Base-by-base conservation (phyloP, 371 early-diverging fungal species). In the Fennellomyces sp. region DNA sequence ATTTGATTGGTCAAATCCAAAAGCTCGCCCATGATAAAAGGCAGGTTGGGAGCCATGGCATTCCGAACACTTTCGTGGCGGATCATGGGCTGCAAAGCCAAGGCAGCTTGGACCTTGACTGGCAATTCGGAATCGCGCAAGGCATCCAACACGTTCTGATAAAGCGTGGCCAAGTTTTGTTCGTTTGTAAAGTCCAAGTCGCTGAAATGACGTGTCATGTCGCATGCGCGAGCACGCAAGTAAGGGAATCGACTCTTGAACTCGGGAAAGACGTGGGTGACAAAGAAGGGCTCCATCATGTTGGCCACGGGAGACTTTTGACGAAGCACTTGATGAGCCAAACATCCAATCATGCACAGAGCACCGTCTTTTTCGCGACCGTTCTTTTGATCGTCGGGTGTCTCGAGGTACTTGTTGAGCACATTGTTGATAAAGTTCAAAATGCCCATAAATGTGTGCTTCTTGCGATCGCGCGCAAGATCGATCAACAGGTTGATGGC, bases 291-390 rank as follows among this genome's bases (percentile, higher is more conserved):
- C 47, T 92, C 94, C 80, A 94, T 89, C 67, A 86, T 82, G 58
- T 59, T 63, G 13, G 67, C 70, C 15, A 91, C 72, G 1, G 87
- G 84, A 5, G 88, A 86, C 62, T 90, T 90, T 73, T 83, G 78
- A 30, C 77, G 77, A 27, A 89, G 69, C 48, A 90, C 81, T 13
- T 80, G 62, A 41, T 83, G 78, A 19, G 88, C 77, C 15, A 94
- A 70, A 13, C 82, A 72, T 3, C 86, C 81, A 69, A 96, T 89
- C 90, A 96, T 93, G 54, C 78, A 78, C 28, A 97, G 72, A 2
- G 94, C 95, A 58, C 95, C 95, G 70, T 95, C 93, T 80, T 96
- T 96, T 19, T 85, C 82, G 15, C 80, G 78, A n/a, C 88, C 89
- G 60, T 90, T 80, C 71, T 88, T 84, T 47, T 84, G 75, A 19